Percentiles rank a stretch among this genome's conserved stretches.
Evolutionary conservation across 225 moss, liverwort and hornwort genomes (phyloP).

Genomic region (Neckera pumila): DNA sequence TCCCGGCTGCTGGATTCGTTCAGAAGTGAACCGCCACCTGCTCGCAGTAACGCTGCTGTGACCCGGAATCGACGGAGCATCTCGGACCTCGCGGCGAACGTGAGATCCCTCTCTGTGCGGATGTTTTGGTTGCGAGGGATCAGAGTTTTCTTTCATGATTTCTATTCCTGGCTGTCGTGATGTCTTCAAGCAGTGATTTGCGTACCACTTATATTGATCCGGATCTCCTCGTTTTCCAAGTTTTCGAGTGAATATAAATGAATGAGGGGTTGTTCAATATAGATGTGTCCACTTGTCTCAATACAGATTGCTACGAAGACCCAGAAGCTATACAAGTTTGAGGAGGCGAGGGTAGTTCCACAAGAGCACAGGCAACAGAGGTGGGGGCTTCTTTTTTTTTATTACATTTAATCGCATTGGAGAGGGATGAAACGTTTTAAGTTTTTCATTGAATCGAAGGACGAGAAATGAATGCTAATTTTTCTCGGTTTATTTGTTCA

Average conservation of each 20-base stretch:
- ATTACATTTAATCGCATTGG: not conserved
- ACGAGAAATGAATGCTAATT: not conserved
- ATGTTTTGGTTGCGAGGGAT: not conserved
- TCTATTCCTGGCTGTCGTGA: not conserved
- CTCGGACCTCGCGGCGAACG: slow-evolving; percentile 21
- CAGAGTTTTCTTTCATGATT: not conserved
- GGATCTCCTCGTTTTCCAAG: not conserved
- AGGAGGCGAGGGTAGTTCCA: slow-evolving; percentile 19
- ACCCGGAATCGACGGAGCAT: slow-evolving; percentile 33
- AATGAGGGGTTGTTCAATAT: not conserved
- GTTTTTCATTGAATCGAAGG: not conserved
- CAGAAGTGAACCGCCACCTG: slow-evolving; percentile 1
- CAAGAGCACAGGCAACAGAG: slow-evolving; percentile 37
- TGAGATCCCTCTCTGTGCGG: not conserved
- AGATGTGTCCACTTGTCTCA: not conserved
- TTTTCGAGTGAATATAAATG: not conserved
- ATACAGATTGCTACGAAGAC: slow-evolving; percentile 27
- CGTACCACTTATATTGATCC: not conserved
- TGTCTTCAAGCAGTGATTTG: not conserved
- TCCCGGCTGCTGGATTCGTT: slow-evolving; percentile 15
- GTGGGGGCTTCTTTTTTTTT: not conserved
- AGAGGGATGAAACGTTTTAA: not conserved
- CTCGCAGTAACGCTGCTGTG: not conserved
- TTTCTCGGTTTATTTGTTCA: not conserved
- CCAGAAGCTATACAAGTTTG: slow-evolving; percentile 19